phyloP scores from a whole-genome alignment of 225 moss, liverwort and hornwort species.

The Bryoerythrophyllum caledonicum region DNA sequence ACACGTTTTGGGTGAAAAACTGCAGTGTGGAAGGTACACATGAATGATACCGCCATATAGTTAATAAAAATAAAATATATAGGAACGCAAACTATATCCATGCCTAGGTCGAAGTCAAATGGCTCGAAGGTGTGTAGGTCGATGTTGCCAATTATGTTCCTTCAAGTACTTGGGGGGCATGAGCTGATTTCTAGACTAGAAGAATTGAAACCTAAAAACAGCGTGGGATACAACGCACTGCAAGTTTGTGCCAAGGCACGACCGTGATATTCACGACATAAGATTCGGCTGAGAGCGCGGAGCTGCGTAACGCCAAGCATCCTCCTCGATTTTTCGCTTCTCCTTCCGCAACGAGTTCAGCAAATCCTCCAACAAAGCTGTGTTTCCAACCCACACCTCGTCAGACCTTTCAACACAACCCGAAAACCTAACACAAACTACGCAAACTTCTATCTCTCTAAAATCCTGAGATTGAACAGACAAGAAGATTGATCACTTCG shows the following conservation, averaged over 20 bases:
- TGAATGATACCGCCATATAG: background rate
- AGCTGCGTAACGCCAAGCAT: slow-evolving; percentile 58
- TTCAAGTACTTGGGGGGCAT: slow-evolving; percentile 1
- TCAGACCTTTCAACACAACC: slow-evolving; percentile 20
- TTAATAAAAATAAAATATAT: background rate
- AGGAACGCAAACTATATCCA: background rate
- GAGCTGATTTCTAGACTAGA: background rate
- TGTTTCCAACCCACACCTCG: background rate
- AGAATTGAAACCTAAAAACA: slow-evolving; percentile 3
- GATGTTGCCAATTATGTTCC: slow-evolving; percentile 4
- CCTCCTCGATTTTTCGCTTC: slow-evolving; percentile 55
- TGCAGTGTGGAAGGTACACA: background rate
- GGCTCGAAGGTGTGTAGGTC: background rate
- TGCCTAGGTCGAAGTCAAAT: background rate
- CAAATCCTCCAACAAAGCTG: slow-evolving; percentile 56
- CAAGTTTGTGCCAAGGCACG: slow-evolving; percentile 9
- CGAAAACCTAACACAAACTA: background rate
- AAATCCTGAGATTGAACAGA: slow-evolving; percentile 3
- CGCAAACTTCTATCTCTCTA: background rate
- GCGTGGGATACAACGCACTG: slow-evolving; percentile 6
- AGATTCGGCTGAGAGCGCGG: slow-evolving; percentile 59
- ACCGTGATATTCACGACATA: slow-evolving; percentile 33
- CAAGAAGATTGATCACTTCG: background rate
- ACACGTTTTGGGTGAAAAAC: background rate
- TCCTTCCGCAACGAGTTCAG: slow-evolving; percentile 51